Conservation (phyloP, 106 monocot species). For the Alisma plantagoaquatica region DNA sequence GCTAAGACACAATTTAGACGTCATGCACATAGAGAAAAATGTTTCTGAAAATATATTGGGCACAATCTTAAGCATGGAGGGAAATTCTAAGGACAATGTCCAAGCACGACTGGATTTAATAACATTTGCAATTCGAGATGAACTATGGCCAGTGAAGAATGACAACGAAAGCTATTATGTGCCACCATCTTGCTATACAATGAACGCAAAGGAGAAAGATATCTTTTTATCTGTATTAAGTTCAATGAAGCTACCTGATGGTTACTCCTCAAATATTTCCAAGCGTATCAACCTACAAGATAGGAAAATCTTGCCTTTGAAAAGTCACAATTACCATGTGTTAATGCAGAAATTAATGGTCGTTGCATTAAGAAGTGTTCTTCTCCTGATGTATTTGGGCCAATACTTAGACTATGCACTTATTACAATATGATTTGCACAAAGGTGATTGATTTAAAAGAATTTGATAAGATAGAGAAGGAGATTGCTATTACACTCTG, state of each 20-base stretch:
- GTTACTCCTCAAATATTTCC: constrained; percentile 4
- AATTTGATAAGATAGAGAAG: not conserved
- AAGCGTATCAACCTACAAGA: not conserved
- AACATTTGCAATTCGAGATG: not conserved
- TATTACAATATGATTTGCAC: too few species aligned
- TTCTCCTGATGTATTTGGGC: too few species aligned
- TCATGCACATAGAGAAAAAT: constrained; percentile 2
- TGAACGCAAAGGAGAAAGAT: not conserved
- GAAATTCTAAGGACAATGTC: too few species aligned
- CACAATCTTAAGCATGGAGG: too few species aligned
- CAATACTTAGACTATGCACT: too few species aligned
- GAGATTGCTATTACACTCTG: not conserved
- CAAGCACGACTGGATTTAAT: constrained; percentile 2
- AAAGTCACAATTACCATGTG: constrained; percentile 5
- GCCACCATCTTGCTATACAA: not conserved
- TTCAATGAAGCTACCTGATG: not conserved
- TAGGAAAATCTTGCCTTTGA: not conserved
- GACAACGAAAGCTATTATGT: not conserved
- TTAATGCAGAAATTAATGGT: constrained; percentile 1
- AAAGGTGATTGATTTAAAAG: too few species aligned
- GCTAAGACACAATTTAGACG: not conserved
- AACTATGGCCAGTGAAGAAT: not conserved
- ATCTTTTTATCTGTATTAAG: not conserved
- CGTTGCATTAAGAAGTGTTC: not conserved
- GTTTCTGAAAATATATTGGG: constrained; percentile 1